These are phyloP conservation scores for Colletotrichum simmondsii DNA, from an alignment of 2,329 filamentous ascomycete species.

Conservation along the genomic window DNA sequence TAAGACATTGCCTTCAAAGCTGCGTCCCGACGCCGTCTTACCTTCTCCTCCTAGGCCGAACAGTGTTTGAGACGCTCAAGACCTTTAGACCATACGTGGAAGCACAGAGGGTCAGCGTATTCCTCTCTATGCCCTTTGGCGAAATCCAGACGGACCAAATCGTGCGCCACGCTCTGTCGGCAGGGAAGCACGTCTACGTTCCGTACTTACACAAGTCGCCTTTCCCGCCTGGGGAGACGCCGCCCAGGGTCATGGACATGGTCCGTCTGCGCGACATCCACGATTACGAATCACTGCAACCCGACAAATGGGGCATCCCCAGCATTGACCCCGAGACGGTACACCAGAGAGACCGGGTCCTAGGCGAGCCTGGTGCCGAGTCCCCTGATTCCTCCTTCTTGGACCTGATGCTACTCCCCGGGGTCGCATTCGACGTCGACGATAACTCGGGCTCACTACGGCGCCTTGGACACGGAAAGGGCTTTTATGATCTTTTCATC, in stretches of 20 bases:
- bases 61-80: conserved; percentile 73
- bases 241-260: conserved; percentile 90
- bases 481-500: conserved; percentile 96
- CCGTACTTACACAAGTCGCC: conserved; percentile 82
- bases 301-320: conserved; percentile 96
- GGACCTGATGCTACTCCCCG: conserved; percentile 91
- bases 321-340: conserved; percentile 77
- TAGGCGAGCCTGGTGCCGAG: conserved; percentile 69
- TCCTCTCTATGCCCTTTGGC: conserved; percentile 89
- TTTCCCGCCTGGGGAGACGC: conserved; percentile 60
- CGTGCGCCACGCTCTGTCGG: conserved; percentile 80
- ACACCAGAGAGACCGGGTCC: conserved; percentile 74
- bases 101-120: conserved; percentile 83
- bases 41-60: conserved; percentile 63
- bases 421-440: conserved; percentile 86
- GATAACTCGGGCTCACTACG: conserved; percentile 65
- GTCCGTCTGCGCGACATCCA: conserved; percentile 77
- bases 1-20: conserved; percentile 53
- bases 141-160: conserved; percentile 89
- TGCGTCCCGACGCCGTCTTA: neutral
- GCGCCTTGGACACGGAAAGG: conserved; percentile 91
- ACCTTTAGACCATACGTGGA: conserved; percentile 78
- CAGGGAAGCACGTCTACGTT: conserved; percentile 89
- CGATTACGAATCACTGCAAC: conserved; percentile 82
- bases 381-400: conserved; percentile 53